Conservation (phyloP, 805 yeast genomes). For the Zygotorulaspora florentina region DNA sequence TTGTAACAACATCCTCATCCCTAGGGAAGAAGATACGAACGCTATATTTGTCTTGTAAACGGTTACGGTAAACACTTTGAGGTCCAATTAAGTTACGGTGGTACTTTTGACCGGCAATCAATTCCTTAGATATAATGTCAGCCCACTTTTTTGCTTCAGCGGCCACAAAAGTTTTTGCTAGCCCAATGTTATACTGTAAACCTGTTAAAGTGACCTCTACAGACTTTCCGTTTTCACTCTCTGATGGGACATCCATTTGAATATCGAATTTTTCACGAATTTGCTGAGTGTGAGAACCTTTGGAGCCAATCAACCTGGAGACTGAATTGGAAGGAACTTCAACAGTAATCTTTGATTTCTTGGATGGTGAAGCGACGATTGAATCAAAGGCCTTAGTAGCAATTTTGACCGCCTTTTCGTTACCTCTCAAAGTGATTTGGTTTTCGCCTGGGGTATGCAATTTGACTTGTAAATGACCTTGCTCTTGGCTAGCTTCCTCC, state of each 20-base stretch:
- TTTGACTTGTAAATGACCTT: conserved; percentile 43
- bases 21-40: conserved; percentile 77
- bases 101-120: conserved; percentile 69
- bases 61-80: conserved; percentile 72
- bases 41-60: conserved; percentile 82
- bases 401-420: conserved; percentile 51
- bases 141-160: conserved; percentile 70
- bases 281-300: conserved; percentile 68
- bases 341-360: conserved; percentile 39
- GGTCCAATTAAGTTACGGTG: conserved; percentile 84
- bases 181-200: conserved; percentile 69
- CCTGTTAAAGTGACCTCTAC: conserved; percentile 66
- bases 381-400: conserved; percentile 36
- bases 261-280: conserved; percentile 72
- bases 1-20: conserved; percentile 54
- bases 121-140: conserved; percentile 65
- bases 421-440: conserved; percentile 66
- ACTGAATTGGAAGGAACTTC: conserved; percentile 64
- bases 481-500: conserved; percentile 36
- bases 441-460: conserved; percentile 47
- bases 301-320: conserved; percentile 84
- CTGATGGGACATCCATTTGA: conserved; percentile 61
- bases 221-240: conserved; percentile 38
- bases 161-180: conserved; percentile 56
- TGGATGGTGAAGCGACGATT: conserved; percentile 30